phyloP scores from a whole-genome alignment of 192 early-diverging fungal genomes.

The Dissophora globulifera region DNA sequence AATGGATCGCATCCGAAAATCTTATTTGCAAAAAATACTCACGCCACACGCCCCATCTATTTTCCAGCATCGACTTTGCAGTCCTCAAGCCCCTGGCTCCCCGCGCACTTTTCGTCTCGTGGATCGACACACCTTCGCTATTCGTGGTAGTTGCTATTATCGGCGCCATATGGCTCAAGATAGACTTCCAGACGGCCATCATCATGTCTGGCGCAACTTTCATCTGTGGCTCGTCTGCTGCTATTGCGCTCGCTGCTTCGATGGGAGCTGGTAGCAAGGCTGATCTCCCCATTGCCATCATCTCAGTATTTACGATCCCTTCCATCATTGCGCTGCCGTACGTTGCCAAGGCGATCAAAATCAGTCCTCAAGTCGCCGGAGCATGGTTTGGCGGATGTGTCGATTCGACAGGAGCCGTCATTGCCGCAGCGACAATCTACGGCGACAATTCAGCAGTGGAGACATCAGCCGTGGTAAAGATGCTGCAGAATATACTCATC shows the following conservation, averaged over 20 bases:
- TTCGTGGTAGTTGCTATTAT: slow-evolving; percentile 61
- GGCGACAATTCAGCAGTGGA: slow-evolving; percentile 55
- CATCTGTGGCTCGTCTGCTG: slow-evolving; percentile 64
- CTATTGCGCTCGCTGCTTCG: slow-evolving; percentile 57
- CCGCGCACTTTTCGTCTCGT: slow-evolving; percentile 63
- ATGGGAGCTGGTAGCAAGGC: slow-evolving; percentile 59
- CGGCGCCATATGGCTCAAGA: slow-evolving; percentile 56
- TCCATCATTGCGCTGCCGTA: slow-evolving; percentile 65
- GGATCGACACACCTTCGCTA: slow-evolving; percentile 64
- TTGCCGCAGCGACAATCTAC: slow-evolving; percentile 63
- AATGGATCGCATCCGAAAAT: neutral
- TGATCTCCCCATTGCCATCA: slow-evolving; percentile 66
- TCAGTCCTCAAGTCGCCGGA: slow-evolving; percentile 56
- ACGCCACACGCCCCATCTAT: neutral
- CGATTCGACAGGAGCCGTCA: slow-evolving; percentile 66
- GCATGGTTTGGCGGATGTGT: slow-evolving; percentile 68
- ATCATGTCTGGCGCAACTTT: slow-evolving; percentile 67
- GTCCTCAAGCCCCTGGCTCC: slow-evolving; percentile 61
- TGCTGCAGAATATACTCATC: slow-evolving; percentile 66
- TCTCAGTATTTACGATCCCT: slow-evolving; percentile 65
- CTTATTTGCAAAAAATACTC: too few species aligned
- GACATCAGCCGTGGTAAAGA: slow-evolving; percentile 64
- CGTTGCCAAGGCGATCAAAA: slow-evolving; percentile 54
- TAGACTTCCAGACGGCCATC: slow-evolving; percentile 61
- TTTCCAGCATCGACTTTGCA: slow-evolving; percentile 55